A percentile compares a stretch with the other conserved stretches of the same genome.
phyloP scores from a whole-genome alignment of 225 moss, liverwort and hornwort genomes.

The Pleurozium schreberi region DNA sequence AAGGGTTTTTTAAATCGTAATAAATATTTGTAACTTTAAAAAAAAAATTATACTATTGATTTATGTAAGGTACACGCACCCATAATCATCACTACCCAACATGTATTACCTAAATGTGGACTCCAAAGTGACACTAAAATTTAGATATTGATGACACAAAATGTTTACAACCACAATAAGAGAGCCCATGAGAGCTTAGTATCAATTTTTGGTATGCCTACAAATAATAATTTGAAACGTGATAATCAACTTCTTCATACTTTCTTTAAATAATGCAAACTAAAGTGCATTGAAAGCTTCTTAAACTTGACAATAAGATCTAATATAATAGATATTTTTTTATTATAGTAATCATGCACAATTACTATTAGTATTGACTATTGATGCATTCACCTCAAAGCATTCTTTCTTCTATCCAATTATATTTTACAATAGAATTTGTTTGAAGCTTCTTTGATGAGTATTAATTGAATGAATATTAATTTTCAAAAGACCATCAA shows the following conservation, averaged over 20 bases:
- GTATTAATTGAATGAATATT: background rate
- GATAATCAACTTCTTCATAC: background rate
- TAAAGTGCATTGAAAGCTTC: background rate
- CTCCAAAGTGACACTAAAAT: accelerated
- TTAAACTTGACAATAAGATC: too few relatives aligned
- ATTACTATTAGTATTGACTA: background rate
- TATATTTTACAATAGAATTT: background rate
- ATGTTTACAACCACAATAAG: accelerated
- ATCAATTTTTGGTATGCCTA: background rate
- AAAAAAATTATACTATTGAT: background rate
- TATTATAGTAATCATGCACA: accelerated
- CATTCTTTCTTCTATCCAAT: background rate
- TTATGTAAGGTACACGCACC: accelerated
- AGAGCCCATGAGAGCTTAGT: background rate
- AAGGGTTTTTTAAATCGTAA: background rate
- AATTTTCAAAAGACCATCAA: background rate
- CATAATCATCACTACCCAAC: accelerated
- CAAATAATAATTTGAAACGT: background rate
- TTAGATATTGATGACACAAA: background rate
- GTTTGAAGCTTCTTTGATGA: accelerated
- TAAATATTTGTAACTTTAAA: background rate
- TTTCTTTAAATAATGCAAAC: background rate
- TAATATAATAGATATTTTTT: background rate
- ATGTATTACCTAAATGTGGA: background rate
- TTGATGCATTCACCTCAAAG: accelerated